These are phyloP conservation scores for Lepidium didymum DNA, from an alignment of 345 rosid species.

Conservation along the genomic window DNA sequence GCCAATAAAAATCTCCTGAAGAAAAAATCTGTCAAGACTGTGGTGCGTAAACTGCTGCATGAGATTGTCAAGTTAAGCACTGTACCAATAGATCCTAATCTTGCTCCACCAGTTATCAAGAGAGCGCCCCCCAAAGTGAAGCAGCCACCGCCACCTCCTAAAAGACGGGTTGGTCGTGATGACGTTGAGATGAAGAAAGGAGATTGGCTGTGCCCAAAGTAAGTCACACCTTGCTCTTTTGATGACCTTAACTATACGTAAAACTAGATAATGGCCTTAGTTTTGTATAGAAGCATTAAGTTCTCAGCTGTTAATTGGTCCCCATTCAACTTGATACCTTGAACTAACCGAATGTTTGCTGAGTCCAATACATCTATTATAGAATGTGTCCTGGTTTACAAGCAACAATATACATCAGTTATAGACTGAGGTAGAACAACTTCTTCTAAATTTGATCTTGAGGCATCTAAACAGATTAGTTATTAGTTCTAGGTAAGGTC, in stretches of 20 bases:
- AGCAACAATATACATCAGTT: neutral
- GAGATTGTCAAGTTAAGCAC: conserved; percentile 81
- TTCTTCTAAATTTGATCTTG: neutral
- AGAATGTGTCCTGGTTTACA: neutral
- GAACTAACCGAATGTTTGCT: neutral
- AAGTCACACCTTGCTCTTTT: conserved; percentile 29
- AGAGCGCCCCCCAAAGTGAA: conserved; percentile 92
- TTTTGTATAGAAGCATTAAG: neutral
- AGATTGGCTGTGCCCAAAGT: conserved; percentile 98
- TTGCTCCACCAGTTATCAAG: conserved; percentile 80
- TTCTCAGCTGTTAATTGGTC: neutral
- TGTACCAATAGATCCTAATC: conserved; percentile 91
- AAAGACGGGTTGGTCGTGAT: conserved; percentile 90
- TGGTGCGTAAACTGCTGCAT: conserved; percentile 78
- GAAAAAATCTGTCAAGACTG: conserved; percentile 74
- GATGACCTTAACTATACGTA: neutral
- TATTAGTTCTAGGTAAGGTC: neutral
- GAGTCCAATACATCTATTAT: neutral
- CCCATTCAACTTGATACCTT: neutral
- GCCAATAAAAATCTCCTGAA: conserved; percentile 55
- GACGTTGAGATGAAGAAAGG: conserved; percentile 97
- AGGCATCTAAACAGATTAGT: neutral
- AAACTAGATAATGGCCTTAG: neutral
- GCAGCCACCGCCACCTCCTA: conserved; percentile 93
- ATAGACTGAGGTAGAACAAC: neutral